A percentile compares a stretch with the other conserved stretches of the same genome.
Conservation (phyloP, 768 basidiomycete species). For the Lyophyllum semitale region DNA sequence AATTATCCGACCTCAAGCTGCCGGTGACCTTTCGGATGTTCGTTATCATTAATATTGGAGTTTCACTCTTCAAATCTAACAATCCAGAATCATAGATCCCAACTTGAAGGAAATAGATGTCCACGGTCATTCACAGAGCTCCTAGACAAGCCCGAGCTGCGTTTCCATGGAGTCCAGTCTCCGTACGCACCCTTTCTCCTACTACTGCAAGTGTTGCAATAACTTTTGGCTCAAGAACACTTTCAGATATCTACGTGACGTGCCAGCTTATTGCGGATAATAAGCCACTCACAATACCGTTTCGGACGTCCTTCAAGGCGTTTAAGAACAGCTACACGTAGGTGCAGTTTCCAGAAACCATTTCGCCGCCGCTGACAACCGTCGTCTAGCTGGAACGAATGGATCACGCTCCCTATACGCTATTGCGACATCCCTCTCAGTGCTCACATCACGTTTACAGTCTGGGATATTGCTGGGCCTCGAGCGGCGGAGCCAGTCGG, state of each 20-base stretch:
- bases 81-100: slow-evolving; percentile 53
- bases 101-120: slow-evolving; percentile 81
- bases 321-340: slow-evolving; percentile 85
- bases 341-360: slow-evolving; percentile 21
- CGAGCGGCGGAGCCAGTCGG: slow-evolving; percentile 82
- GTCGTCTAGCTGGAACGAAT: slow-evolving; percentile 79
- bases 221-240: slow-evolving; percentile 55
- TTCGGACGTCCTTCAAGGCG: slow-evolving; percentile 89
- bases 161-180: slow-evolving; percentile 82
- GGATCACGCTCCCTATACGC: slow-evolving; percentile 87
- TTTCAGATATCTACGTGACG: slow-evolving; percentile 92
- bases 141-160: slow-evolving; percentile 78
- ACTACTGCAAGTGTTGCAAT: slow-evolving; percentile 23
- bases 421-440: slow-evolving; percentile 92
- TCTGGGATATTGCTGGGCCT: slow-evolving; percentile 93
- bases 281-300: slow-evolving; percentile 89
- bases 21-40: slow-evolving; percentile 89
- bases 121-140: slow-evolving; percentile 76
- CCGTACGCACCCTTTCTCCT: slow-evolving; percentile 47
- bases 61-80: not conserved
- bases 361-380: not conserved
- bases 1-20: slow-evolving; percentile 84
- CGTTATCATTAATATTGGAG: slow-evolving; percentile 14
- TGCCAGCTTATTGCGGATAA: slow-evolving; percentile 93
- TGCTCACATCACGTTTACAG: slow-evolving; percentile 90